These are phyloP conservation scores for Aspergillus hortae DNA, from an alignment of 2,329 filamentous ascomycete species.

Conservation along the genomic window DNA sequence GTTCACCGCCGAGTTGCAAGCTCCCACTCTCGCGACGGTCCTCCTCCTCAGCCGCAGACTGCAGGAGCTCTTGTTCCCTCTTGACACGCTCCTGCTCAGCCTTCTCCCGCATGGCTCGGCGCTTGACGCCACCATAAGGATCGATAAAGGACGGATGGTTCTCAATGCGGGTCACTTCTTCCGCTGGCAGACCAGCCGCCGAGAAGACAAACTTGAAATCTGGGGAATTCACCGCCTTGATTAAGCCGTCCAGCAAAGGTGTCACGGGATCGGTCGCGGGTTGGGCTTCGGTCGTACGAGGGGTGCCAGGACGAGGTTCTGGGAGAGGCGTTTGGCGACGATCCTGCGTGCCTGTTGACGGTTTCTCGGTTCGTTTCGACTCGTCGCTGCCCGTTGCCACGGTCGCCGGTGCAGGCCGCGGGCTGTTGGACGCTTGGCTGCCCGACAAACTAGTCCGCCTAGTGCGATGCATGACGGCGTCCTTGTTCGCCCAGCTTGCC, in stretches of 20 bases:
- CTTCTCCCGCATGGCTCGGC: slow-evolving; percentile 71
- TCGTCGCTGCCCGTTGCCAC: slow-evolving; percentile 36
- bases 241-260: slow-evolving; percentile 37
- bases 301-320: slow-evolving; percentile 16
- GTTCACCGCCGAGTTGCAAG: slow-evolving; percentile 85
- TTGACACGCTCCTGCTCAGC: slow-evolving; percentile 58
- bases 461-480: slow-evolving; percentile 63
- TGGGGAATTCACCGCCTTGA: slow-evolving; percentile 47
- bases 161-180: slow-evolving; percentile 51
- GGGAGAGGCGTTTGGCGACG: slow-evolving; percentile 22
- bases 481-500: slow-evolving; percentile 82
- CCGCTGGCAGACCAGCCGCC: slow-evolving; percentile 40
- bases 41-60: slow-evolving; percentile 56
- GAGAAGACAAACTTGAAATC: slow-evolving; percentile 56
- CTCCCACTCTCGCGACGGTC: slow-evolving; percentile 80
- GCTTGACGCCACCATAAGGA: slow-evolving; percentile 73
- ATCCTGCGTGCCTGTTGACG: slow-evolving; percentile 21
- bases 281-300: slow-evolving; percentile 18
- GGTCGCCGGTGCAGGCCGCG: slow-evolving; percentile 56
- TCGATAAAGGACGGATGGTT: slow-evolving; percentile 79
- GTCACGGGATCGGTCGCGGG: slow-evolving; percentile 22
- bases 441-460: slow-evolving; percentile 71
- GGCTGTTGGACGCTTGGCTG: slow-evolving; percentile 77
- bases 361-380: slow-evolving; percentile 32
- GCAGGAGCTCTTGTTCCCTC: slow-evolving; percentile 53